Evolutionary conservation across 164 flowering plant genomes (phyloP).

Genomic region (Aristolochia fimbriata): DNA sequence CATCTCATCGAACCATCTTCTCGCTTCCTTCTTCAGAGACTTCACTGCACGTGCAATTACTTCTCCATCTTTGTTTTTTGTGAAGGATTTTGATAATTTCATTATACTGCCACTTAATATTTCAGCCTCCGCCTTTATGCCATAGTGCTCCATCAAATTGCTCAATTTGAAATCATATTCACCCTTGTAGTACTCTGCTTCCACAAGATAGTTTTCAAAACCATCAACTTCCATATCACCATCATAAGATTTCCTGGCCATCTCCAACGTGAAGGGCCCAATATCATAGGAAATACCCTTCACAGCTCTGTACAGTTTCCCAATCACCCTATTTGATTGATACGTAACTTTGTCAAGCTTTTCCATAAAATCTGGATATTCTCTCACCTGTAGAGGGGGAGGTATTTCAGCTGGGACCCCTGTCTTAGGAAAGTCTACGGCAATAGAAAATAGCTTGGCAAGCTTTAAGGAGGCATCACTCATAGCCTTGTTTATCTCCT

Average conservation of each 20-base stretch:
- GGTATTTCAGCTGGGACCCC: conserved; percentile 79
- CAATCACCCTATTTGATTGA: conserved; percentile 28
- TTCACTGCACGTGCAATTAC: conserved; percentile 44
- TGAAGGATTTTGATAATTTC: conserved; percentile 42
- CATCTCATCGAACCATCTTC: conserved; percentile 46
- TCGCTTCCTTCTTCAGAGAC: conserved; percentile 62
- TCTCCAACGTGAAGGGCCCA: conserved; percentile 40
- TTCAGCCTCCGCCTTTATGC: conserved; percentile 69
- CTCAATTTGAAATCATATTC: conserved; percentile 60
- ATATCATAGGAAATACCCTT: conserved; percentile 31
- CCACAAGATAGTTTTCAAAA: conserved; percentile 44
- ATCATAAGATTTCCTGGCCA: conserved; percentile 52
- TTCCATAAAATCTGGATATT: conserved; percentile 89
- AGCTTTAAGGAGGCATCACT: conserved; percentile 48
- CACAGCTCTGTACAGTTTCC: conserved; percentile 50
- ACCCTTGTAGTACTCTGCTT: conserved; percentile 52
- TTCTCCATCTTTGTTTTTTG: conserved; percentile 46
- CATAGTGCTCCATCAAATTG: conserved; percentile 63
- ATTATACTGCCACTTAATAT: conserved; percentile 54
- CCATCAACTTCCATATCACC: conserved; percentile 68
- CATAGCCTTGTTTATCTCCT: conserved; percentile 34
- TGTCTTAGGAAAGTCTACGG: conserved; percentile 84
- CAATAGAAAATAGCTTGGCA: conserved; percentile 56
- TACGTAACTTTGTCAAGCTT: conserved; percentile 67
- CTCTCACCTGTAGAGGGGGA: conserved; percentile 34